Percentiles rank a stretch among this genome's conserved stretches.
Conservation (phyloP, 495 filamentous ascomycete genomes). For the Penicillium paxilli region DNA sequence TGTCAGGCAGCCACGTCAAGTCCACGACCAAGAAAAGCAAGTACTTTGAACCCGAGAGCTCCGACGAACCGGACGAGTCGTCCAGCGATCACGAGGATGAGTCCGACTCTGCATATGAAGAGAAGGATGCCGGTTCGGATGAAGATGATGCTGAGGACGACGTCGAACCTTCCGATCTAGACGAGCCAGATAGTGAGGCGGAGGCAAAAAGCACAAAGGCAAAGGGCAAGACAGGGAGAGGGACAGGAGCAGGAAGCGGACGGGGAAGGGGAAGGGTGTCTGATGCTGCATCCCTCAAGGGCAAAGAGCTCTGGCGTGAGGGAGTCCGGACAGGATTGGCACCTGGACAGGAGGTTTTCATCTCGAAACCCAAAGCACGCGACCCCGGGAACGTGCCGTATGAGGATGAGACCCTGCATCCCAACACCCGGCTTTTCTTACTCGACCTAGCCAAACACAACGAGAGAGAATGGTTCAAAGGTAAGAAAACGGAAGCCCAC, state of each 20-base stretch:
- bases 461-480: slow-evolving; percentile 77
- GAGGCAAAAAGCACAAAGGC: slow-evolving; percentile 14
- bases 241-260: slow-evolving; percentile 17
- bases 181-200: slow-evolving; percentile 22
- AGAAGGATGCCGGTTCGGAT: slow-evolving; percentile 8
- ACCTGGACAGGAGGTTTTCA: slow-evolving; percentile 65
- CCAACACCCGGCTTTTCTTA: slow-evolving; percentile 80
- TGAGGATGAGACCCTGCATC: slow-evolving; percentile 67
- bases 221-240: slow-evolving; percentile 15
- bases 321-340: slow-evolving; percentile 57
- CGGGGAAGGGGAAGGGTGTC: slow-evolving; percentile 1
- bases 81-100: slow-evolving; percentile 22
- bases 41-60: slow-evolving; percentile 50
- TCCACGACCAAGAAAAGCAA: slow-evolving; percentile 58
- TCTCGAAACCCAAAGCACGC: slow-evolving; percentile 68
- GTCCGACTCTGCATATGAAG: slow-evolving; percentile 31
- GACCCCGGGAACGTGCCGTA: slow-evolving; percentile 67
- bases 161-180: slow-evolving; percentile 7
- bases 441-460: slow-evolving; percentile 76
- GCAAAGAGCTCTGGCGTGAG: slow-evolving; percentile 57
- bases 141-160: not conserved
- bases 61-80: slow-evolving; percentile 31
- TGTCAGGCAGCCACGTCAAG: slow-evolving; percentile 29
- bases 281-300: slow-evolving; percentile 24
- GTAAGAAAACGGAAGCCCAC: slow-evolving; percentile 38